Percentiles rank a stretch among this genome's conserved stretches.
These are phyloP conservation scores for Mucor ambiguus DNA, from an alignment of 371 early-diverging fungal genomes.

Conservation along the genomic window DNA sequence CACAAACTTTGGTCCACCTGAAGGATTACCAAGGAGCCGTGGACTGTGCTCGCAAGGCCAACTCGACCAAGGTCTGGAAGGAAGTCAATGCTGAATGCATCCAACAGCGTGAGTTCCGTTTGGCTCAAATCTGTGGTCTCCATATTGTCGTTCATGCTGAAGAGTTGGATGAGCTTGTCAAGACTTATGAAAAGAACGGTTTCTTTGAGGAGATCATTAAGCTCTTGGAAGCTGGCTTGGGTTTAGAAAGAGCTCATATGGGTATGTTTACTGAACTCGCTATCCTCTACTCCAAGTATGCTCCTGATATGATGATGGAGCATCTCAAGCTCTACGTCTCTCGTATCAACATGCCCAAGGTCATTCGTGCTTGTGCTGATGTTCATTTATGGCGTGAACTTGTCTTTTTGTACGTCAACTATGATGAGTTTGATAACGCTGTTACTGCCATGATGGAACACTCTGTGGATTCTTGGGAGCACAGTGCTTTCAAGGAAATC, in stretches of 20 bases:
- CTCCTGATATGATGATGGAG: slow-evolving; percentile 92
- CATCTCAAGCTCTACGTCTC: slow-evolving; percentile 95
- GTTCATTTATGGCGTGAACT: slow-evolving; percentile 96
- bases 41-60: slow-evolving; percentile 97
- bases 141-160: slow-evolving; percentile 96
- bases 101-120: slow-evolving; percentile 88
- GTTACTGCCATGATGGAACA: slow-evolving; percentile 93
- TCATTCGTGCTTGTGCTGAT: slow-evolving; percentile 90
- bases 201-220: slow-evolving; percentile 88
- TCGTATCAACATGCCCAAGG: slow-evolving; percentile 98
- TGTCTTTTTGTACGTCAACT: slow-evolving; percentile 96
- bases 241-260: slow-evolving; percentile 98
- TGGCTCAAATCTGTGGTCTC: slow-evolving; percentile 97
- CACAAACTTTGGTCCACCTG: slow-evolving; percentile 92
- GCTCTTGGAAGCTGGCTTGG: slow-evolving; percentile 90
- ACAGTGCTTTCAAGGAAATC: slow-evolving; percentile 93
- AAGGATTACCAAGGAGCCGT: slow-evolving; percentile 96
- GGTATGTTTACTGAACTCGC: slow-evolving; percentile 99
- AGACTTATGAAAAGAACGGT: slow-evolving; percentile 87
- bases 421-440: slow-evolving; percentile 98
- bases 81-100: slow-evolving; percentile 96
- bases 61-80: slow-evolving; percentile 96
- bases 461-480: slow-evolving; percentile 93
- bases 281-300: slow-evolving; percentile 94
- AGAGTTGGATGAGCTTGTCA: slow-evolving; percentile 87